phyloP scores from a whole-genome alignment of 2,329 filamentous ascomycete species.

The Claviceps digitariae region DNA sequence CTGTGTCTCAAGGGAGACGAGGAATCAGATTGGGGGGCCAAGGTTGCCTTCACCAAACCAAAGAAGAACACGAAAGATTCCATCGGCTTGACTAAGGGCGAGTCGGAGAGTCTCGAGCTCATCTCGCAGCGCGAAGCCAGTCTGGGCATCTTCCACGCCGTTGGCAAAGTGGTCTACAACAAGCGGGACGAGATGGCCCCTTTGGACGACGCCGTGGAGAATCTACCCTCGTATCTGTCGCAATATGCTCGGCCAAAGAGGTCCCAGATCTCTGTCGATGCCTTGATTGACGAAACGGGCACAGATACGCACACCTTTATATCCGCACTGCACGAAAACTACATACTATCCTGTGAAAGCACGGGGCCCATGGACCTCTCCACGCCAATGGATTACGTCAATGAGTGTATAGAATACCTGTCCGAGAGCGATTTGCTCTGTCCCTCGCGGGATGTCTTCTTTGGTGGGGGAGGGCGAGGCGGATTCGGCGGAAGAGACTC shows the following conservation, averaged over 20 bases:
- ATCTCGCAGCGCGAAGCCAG: constrained; percentile 80
- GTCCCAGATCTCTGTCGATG: constrained; percentile 56
- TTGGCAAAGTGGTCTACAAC: constrained; percentile 94
- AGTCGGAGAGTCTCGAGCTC: constrained; percentile 65
- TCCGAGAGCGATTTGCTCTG: constrained; percentile 81
- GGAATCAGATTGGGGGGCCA: constrained; percentile 62
- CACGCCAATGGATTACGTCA: constrained; percentile 62
- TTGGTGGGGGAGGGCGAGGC: constrained; percentile 44
- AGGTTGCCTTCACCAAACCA: constrained; percentile 54
- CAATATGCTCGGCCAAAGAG: constrained; percentile 44
- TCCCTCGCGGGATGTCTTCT: constrained; percentile 55
- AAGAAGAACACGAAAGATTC: constrained; percentile 47
- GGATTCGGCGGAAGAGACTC: constrained; percentile 39
- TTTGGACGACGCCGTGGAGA: constrained; percentile 30
- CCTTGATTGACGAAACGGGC: constrained; percentile 82
- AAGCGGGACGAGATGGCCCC: constrained; percentile 54
- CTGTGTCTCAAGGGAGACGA: constrained; percentile 71
- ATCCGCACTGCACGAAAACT: constrained; percentile 87
- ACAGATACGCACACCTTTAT: constrained; percentile 87
- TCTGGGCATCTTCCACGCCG: constrained; percentile 88
- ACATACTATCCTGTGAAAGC: constrained; percentile 65
- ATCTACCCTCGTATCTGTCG: constrained; percentile 45
- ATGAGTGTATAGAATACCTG: constrained; percentile 72
- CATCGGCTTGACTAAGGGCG: constrained; percentile 56
- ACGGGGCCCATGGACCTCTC: constrained; percentile 33